Percentiles rank a stretch among this genome's conserved stretches.
phyloP scores from a whole-genome alignment of 139 green algal species.

The Coelastrella sp. region DNA sequence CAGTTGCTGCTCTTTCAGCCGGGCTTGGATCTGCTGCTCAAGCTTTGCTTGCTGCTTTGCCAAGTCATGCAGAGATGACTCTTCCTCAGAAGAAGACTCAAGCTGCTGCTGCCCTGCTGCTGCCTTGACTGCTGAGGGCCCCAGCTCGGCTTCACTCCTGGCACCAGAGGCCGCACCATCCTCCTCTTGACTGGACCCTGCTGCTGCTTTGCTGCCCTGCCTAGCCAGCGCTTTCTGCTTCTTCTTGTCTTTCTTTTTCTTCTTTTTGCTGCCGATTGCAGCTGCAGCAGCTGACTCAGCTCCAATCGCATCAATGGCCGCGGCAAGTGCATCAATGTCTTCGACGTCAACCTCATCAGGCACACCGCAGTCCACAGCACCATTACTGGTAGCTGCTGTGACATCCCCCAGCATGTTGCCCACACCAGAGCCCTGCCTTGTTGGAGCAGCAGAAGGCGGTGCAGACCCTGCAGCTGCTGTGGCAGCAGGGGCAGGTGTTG shows the following conservation, averaged over 20 bases:
- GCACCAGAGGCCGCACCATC: background rate
- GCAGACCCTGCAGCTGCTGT: background rate
- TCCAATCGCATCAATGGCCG: constrained; percentile 32
- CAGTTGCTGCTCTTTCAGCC: background rate
- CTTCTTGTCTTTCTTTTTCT: constrained; percentile 36
- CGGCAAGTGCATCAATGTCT: constrained; percentile 28
- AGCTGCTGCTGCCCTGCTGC: constrained; percentile 15
- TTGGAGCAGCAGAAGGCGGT: background rate
- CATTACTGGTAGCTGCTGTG: background rate
- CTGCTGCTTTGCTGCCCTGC: background rate
- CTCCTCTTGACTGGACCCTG: background rate
- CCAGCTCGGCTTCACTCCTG: background rate
- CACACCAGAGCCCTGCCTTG: background rate
- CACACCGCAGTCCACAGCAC: background rate
- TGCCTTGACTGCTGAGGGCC: background rate
- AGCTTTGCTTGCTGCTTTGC: constrained; percentile 20
- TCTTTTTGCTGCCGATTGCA: background rate
- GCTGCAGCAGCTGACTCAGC: background rate
- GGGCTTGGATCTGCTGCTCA: constrained; percentile 21
- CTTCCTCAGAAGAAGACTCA: background rate
- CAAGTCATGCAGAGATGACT: background rate
- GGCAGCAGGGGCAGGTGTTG: background rate
- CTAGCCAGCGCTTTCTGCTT: background rate
- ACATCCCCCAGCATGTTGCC: background rate
- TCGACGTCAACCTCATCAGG: background rate